Conservation (phyloP, 768 basidiomycete species). For the Tulasnella sp. region DNA sequence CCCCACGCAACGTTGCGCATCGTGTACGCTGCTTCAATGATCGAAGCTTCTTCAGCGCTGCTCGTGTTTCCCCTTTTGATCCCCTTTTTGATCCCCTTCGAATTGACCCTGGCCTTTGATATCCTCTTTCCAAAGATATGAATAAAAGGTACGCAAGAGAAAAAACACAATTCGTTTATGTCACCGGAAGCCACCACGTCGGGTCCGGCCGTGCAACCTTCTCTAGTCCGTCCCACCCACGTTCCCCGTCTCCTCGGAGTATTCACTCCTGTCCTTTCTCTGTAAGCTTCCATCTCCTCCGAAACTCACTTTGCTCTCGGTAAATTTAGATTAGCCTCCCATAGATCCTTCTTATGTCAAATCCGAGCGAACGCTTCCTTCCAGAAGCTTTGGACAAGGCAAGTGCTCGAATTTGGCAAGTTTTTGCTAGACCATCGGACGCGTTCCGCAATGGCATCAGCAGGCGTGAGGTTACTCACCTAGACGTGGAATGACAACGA, state of each 20-base stretch:
- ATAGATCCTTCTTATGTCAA: constrained; percentile 43
- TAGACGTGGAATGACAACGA: too few relatives aligned
- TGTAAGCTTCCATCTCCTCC: constrained; percentile 28
- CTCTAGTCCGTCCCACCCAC: background rate
- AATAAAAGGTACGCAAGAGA: constrained; percentile 52
- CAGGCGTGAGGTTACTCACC: too few relatives aligned
- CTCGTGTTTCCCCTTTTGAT: too few relatives aligned
- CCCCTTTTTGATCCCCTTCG: too few relatives aligned
- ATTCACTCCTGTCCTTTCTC: too few relatives aligned
- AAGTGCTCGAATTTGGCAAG: constrained; percentile 45
- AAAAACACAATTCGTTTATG: constrained; percentile 57
- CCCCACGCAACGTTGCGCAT: background rate
- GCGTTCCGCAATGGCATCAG: too few relatives aligned
- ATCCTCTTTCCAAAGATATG: constrained; percentile 56
- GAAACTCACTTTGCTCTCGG: constrained; percentile 13
- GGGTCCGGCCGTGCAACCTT: constrained; percentile 49
- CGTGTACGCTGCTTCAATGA: background rate
- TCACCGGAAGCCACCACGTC: constrained; percentile 90
- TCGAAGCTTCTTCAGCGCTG: background rate
- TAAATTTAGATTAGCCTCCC: constrained; percentile 45
- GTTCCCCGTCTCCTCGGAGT: background rate
- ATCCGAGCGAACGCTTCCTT: constrained; percentile 55
- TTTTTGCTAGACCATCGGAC: too few relatives aligned
- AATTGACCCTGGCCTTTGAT: background rate
- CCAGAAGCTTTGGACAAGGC: constrained; percentile 68